These are phyloP conservation scores for Pecoramyces ruminantium DNA, from an alignment of 192 early-diverging fungal species.

Conservation along the genomic window DNA sequence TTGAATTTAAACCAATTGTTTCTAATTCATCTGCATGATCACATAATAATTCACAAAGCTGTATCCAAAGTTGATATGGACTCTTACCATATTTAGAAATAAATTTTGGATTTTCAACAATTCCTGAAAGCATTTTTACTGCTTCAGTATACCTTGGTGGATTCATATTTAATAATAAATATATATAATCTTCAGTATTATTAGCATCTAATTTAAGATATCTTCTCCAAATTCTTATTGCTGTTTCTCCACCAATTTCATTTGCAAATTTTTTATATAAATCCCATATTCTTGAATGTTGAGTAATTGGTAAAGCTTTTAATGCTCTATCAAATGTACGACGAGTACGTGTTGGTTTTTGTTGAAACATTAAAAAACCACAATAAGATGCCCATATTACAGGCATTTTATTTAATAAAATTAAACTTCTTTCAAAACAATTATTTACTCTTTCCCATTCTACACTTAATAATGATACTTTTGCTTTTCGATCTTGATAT, in stretches of 20 bases:
- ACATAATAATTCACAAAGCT: slow-evolving; percentile 50
- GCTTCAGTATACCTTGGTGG: slow-evolving; percentile 58
- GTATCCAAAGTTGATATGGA: slow-evolving; percentile 60
- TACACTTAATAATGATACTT: slow-evolving; percentile 11
- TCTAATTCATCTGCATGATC: slow-evolving; percentile 42
- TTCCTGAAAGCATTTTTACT: slow-evolving; percentile 41
- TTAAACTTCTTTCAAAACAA: slow-evolving; percentile 73
- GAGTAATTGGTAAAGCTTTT: slow-evolving; percentile 75
- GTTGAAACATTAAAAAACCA: slow-evolving; percentile 45
- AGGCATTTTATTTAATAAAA: slow-evolving; percentile 93
- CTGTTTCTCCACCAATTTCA: slow-evolving; percentile 61
- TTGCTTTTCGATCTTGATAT: slow-evolving; percentile 33
- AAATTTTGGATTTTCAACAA: slow-evolving; percentile 62
- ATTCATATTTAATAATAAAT: slow-evolving; percentile 37
- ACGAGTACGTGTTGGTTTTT: slow-evolving; percentile 34
- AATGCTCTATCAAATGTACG: slow-evolving; percentile 83
- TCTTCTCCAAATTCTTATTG: slow-evolving; percentile 59
- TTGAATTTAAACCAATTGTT: slow-evolving; percentile 9
- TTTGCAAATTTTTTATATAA: slow-evolving; percentile 68
- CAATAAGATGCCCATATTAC: slow-evolving; percentile 77
- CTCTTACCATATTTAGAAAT: slow-evolving; percentile 45
- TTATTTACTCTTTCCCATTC: slow-evolving; percentile 48
- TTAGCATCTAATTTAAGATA: slow-evolving; percentile 76
- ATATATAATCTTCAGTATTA: slow-evolving; percentile 55
- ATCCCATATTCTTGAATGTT: slow-evolving; percentile 85